Percentiles rank a stretch among this genome's conserved stretches.
Evolutionary conservation across 805 yeast species (phyloP).

Genomic region (Zygoascus biomembranicola): DNA sequence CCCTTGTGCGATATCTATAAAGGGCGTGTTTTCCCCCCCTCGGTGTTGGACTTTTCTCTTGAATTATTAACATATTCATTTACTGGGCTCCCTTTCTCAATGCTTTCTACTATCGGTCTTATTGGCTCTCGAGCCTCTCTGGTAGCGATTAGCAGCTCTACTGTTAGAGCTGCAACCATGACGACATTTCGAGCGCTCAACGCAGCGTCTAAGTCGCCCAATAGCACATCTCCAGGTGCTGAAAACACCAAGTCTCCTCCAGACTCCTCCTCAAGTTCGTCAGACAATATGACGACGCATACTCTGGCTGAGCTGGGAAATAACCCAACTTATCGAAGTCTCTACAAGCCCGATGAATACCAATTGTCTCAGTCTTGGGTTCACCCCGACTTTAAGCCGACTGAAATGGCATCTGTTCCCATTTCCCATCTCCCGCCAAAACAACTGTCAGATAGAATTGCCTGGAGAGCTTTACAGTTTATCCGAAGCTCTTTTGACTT

Average conservation of each 20-base stretch:
- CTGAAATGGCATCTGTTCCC: conserved; percentile 35
- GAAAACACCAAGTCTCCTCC: too few species aligned
- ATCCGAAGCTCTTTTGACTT: conserved; percentile 49
- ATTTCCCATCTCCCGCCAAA: conserved; percentile 46
- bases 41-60: too few species aligned
- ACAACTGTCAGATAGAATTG: conserved; percentile 43
- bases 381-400: conserved; percentile 35
- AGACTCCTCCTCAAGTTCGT: too few species aligned
- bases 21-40: too few species aligned
- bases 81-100: background rate
- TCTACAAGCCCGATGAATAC: conserved; percentile 9
- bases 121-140: too few species aligned
- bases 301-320: background rate
- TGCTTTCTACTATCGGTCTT: background rate
- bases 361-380: conserved; percentile 27
- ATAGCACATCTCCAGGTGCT: too few species aligned
- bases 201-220: too few species aligned
- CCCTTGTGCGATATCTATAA: too few species aligned
- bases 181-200: too few species aligned
- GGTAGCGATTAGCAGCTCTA: too few species aligned
- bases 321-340: background rate
- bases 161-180: too few species aligned
- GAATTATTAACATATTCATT: too few species aligned
- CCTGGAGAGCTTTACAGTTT: conserved; percentile 38
- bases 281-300: background rate